phyloP scores from a whole-genome alignment of 495 filamentous ascomycete genomes.

The Penicillium malachiteum region DNA sequence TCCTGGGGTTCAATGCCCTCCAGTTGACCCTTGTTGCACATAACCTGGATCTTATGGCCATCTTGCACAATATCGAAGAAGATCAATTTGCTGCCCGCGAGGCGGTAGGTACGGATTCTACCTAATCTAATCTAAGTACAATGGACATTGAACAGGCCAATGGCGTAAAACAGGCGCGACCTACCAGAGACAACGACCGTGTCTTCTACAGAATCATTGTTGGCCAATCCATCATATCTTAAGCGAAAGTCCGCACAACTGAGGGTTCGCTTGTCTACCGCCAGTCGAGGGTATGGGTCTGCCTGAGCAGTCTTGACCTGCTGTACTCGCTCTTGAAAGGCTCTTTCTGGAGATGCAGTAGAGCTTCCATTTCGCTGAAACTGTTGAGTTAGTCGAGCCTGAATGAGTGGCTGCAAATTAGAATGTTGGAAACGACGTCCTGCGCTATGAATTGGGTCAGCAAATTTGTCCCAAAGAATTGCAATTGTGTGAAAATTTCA shows the following conservation, averaged over 20 bases:
- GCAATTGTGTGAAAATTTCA: conserved; percentile 2
- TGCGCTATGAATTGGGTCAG: conserved; percentile 30
- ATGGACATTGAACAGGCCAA: conserved; percentile 20
- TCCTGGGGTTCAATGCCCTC: conserved; percentile 38
- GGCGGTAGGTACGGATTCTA: conserved; percentile 61
- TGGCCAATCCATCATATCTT: conserved; percentile 37
- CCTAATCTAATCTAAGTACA: conserved; percentile 59
- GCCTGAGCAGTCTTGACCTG: conserved; percentile 44
- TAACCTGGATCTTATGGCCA: conserved; percentile 65
- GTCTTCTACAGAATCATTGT: conserved; percentile 49
- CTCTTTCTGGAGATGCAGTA: conserved; percentile 35
- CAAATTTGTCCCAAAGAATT: conserved; percentile 7
- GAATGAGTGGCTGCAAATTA: conserved; percentile 7
- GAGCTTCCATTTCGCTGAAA: conserved; percentile 28
- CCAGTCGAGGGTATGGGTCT: conserved; percentile 54
- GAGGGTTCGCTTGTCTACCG: conserved; percentile 28
- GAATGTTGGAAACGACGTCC: conserved; percentile 18
- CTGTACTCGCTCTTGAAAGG: conserved; percentile 48
- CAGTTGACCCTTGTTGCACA: conserved; percentile 65
- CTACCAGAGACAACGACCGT: conserved; percentile 47
- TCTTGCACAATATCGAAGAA: conserved; percentile 81
- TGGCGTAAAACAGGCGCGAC: conserved; percentile 24
- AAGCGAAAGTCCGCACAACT: conserved; percentile 39
- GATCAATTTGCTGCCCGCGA: conserved; percentile 67
- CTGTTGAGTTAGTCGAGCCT: conserved; percentile 23